A percentile compares a stretch with the other conserved stretches of the same genome.
Conservation (phyloP, 192 early-diverging fungal genomes). For the Pilobolus umbonatus region DNA sequence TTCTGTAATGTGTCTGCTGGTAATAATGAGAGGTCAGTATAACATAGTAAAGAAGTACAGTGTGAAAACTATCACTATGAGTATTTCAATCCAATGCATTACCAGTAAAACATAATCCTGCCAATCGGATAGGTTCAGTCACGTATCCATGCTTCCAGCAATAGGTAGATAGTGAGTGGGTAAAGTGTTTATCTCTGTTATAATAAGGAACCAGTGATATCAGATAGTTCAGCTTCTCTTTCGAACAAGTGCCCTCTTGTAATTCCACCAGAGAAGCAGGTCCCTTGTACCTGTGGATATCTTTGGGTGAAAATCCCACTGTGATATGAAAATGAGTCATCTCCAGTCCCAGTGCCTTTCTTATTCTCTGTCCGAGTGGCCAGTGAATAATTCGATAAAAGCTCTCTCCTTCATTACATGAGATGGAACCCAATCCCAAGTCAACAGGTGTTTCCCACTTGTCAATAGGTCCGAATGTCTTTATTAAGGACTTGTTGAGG, state of each 20-base stretch:
- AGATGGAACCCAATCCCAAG: conserved; percentile 10
- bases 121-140: neutral
- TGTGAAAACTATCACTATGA: neutral
- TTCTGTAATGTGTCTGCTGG: neutral
- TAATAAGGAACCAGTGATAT: neutral
- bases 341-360: conserved; percentile 1
- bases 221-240: neutral
- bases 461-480: no score
- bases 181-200: neutral
- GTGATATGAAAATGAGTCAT: conserved; percentile 22
- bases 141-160: neutral
- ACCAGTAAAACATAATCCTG: no score
- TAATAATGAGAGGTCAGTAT: neutral
- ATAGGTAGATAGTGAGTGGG: neutral
- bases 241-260: neutral
- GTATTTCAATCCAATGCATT: neutral
- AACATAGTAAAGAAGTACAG: neutral
- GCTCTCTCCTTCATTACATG: neutral
- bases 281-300: conserved; percentile 25
- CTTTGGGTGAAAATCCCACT: conserved; percentile 19
- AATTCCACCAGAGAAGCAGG: conserved; percentile 6
- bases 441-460: conserved; percentile 26
- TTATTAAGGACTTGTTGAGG: no score
- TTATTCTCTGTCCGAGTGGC: conserved; percentile 25
- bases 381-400: conserved; percentile 23